Conservation (phyloP, 148 eudicot genomes). For the Cornus suecica region DNA sequence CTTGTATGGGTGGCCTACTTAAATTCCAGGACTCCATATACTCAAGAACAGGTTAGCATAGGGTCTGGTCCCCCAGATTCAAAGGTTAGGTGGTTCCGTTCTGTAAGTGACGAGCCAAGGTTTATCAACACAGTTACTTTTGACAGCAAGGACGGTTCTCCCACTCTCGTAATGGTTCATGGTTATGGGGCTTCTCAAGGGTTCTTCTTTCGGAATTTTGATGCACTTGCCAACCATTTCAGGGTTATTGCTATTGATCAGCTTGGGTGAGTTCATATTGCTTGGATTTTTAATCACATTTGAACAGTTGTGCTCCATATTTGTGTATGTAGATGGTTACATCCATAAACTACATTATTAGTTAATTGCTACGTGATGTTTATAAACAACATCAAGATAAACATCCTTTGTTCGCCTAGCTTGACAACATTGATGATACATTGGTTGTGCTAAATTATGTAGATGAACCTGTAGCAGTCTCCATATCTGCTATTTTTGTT, state of each 20-base stretch:
- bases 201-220: constrained; percentile 96
- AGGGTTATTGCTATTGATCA: constrained; percentile 94
- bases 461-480: not conserved
- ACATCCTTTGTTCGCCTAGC: not conserved
- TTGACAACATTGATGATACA: not conserved
- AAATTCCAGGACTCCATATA: constrained; percentile 63
- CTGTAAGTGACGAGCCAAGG: constrained; percentile 72
- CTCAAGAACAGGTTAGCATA: constrained; percentile 74
- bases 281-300: constrained; percentile 4
- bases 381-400: too few relatives aligned
- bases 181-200: constrained; percentile 98
- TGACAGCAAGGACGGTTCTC: constrained; percentile 60
- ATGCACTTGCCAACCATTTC: constrained; percentile 68
- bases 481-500: not conserved
- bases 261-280: constrained; percentile 60
- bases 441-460: not conserved
- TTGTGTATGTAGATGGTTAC: not conserved
- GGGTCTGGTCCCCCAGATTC: constrained; percentile 95
- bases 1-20: constrained; percentile 13
- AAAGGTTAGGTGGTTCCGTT: constrained; percentile 87
- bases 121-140: constrained; percentile 89
- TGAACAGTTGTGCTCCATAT: not conserved
- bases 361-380: not conserved
- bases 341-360: not conserved
- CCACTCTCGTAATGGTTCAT: constrained; percentile 91